Percentiles rank a stretch among this genome's conserved stretches.
Conservation (phyloP, 2,329 filamentous ascomycete species). For the Proliferodiscus dingleyae region DNA sequence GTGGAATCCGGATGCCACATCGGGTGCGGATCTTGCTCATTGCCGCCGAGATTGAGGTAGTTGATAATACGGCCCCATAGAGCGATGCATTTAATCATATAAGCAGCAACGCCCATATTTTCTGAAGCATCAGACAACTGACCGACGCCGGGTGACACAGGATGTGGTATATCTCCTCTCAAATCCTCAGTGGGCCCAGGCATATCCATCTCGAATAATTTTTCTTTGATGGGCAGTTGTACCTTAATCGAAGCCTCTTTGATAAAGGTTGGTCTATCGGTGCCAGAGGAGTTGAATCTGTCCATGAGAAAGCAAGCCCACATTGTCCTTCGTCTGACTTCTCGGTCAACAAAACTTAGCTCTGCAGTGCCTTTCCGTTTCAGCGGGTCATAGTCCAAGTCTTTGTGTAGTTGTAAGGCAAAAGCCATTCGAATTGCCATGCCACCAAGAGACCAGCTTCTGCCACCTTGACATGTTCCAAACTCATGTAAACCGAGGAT, state of each 20-base stretch:
- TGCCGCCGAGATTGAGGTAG: slow-evolving; percentile 87
- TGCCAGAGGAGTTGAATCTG: slow-evolving; percentile 92
- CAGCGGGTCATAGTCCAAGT: slow-evolving; percentile 76
- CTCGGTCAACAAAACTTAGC: slow-evolving; percentile 85
- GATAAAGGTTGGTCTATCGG: slow-evolving; percentile 85
- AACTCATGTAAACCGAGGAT: slow-evolving; percentile 92
- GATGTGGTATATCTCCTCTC: slow-evolving; percentile 62
- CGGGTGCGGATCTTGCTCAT: slow-evolving; percentile 67
- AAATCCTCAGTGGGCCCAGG: slow-evolving; percentile 81
- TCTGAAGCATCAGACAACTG: slow-evolving; percentile 62
- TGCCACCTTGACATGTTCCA: slow-evolving; percentile 90
- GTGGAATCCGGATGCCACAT: slow-evolving; percentile 81
- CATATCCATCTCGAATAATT: slow-evolving; percentile 86
- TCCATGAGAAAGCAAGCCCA: slow-evolving; percentile 99
- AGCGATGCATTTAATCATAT: slow-evolving; percentile 78
- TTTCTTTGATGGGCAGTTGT: slow-evolving; percentile 85
- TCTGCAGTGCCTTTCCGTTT: slow-evolving; percentile 58
- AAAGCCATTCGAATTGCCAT: slow-evolving; percentile 97
- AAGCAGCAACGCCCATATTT: slow-evolving; percentile 93
- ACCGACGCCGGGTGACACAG: slow-evolving; percentile 57
- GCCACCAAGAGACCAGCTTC: slow-evolving; percentile 93
- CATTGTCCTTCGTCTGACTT: slow-evolving; percentile 91
- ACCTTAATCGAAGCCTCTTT: slow-evolving; percentile 85
- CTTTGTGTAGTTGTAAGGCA: slow-evolving; percentile 86
- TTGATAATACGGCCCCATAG: slow-evolving; percentile 87